phyloP scores from a whole-genome alignment of 2,329 filamentous ascomycete genomes.

The Fusarium sp. region DNA sequence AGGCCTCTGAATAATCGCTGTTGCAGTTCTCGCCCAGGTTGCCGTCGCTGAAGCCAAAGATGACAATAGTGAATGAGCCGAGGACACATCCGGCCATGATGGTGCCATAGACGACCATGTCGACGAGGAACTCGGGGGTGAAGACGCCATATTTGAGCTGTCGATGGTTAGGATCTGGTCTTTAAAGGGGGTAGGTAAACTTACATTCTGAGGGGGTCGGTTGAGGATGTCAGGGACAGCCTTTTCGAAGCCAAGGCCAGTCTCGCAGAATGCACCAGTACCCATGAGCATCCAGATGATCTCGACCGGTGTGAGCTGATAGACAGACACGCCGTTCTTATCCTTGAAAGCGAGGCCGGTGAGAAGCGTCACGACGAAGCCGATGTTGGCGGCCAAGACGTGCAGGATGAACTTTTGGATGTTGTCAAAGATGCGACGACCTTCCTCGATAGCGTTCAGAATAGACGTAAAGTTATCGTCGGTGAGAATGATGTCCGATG shows the following conservation, averaged over 20 bases:
- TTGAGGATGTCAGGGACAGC: constrained; percentile 75
- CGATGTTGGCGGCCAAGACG: constrained; percentile 74
- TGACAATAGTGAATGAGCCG: constrained; percentile 69
- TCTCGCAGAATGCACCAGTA: constrained; percentile 76
- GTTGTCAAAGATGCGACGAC: constrained; percentile 76
- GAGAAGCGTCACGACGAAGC: constrained; percentile 73
- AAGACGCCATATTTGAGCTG: constrained; percentile 67
- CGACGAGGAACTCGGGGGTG: constrained; percentile 71
- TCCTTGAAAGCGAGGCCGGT: constrained; percentile 79
- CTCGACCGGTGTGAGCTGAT: constrained; percentile 76
- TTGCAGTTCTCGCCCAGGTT: constrained; percentile 70
- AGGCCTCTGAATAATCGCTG: constrained; percentile 60
- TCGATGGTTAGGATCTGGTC: neutral
- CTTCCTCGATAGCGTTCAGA: constrained; percentile 67
- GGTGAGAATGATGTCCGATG: constrained; percentile 73
- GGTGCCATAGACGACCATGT: constrained; percentile 73
- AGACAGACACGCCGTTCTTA: constrained; percentile 71
- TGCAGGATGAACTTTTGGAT: constrained; percentile 78
- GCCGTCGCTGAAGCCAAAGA: constrained; percentile 58
- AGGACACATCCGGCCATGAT: constrained; percentile 73
- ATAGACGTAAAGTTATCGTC: constrained; percentile 73
- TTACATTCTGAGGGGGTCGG: constrained; percentile 63
- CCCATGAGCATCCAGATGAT: constrained; percentile 83
- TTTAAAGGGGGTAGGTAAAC: neutral
- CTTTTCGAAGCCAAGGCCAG: constrained; percentile 77